Evolutionary conservation across 2,329 filamentous ascomycete species (phyloP).

Genomic region (Ascochyta fabae): DNA sequence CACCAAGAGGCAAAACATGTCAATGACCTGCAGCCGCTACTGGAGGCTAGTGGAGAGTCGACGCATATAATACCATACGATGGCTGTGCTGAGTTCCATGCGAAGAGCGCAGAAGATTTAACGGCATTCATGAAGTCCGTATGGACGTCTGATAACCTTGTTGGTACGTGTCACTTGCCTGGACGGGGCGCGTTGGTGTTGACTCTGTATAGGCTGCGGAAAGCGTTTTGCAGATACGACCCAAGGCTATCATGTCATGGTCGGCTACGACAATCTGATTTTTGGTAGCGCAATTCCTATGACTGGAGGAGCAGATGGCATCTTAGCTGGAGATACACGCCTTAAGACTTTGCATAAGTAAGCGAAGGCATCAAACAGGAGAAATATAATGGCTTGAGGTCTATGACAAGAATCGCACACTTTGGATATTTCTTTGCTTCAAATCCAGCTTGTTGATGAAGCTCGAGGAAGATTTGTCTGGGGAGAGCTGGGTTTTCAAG

Average conservation of each 20-base stretch:
- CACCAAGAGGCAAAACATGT: constrained; percentile 11
- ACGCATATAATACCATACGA: constrained; percentile 13
- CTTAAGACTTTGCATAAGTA: not conserved
- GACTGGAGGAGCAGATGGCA: constrained; percentile 7
- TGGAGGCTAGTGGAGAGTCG: not conserved
- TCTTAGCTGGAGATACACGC: constrained; percentile 8
- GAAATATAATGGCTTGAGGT: too few relatives aligned
- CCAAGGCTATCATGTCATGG: constrained; percentile 11
- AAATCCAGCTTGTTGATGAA: too few relatives aligned
- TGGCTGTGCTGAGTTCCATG: constrained; percentile 20
- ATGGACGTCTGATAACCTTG: not conserved
- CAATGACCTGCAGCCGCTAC: not conserved
- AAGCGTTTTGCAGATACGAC: not conserved
- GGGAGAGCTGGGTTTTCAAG: too few relatives aligned
- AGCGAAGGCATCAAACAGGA: too few relatives aligned
- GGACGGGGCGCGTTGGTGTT: not conserved
- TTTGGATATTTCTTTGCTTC: not conserved
- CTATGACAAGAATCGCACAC: not conserved
- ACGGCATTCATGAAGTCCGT: constrained; percentile 3
- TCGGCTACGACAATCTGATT: constrained; percentile 22
- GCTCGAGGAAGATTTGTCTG: too few relatives aligned
- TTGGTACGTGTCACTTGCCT: not conserved
- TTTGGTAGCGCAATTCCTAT: constrained; percentile 8
- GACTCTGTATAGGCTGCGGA: not conserved
- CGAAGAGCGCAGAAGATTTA: constrained; percentile 4